Evolutionary conservation across 108 stramenopile genomes (phyloP).

Genomic region (Cyclotella kingstonii): DNA sequence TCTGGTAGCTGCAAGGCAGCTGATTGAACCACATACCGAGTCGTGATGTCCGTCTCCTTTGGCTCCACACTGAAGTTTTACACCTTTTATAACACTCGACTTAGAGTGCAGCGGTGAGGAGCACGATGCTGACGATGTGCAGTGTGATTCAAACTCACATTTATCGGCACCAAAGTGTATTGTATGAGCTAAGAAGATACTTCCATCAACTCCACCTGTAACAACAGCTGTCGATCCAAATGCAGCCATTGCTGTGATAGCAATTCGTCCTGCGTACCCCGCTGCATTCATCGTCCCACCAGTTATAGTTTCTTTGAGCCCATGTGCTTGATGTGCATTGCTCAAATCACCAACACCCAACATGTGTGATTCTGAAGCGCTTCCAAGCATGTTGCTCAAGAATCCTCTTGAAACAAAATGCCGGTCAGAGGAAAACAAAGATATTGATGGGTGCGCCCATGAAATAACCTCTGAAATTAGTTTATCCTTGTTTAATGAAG

Average conservation of each 20-base stretch:
- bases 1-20: slow-evolving; percentile 66
- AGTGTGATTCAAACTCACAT: slow-evolving; percentile 12
- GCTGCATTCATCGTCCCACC: slow-evolving; percentile 28
- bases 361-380: slow-evolving; percentile 5
- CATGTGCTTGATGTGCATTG: slow-evolving; percentile 4
- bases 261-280: slow-evolving; percentile 60
- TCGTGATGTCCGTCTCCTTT: slow-evolving; percentile 61
- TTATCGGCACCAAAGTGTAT: slow-evolving; percentile 38
- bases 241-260: slow-evolving; percentile 73
- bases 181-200: slow-evolving; percentile 82
- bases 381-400: slow-evolving; percentile 25
- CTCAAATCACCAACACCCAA: neutral
- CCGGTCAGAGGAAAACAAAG: slow-evolving; percentile 12
- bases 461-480: slow-evolving; percentile 56
- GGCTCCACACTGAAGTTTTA: slow-evolving; percentile 81
- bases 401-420: slow-evolving; percentile 21
- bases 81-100: slow-evolving; percentile 49
- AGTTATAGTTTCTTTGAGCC: slow-evolving; percentile 4
- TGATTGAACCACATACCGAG: slow-evolving; percentile 76
- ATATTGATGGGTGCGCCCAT: slow-evolving; percentile 57
- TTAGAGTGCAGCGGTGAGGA: slow-evolving; percentile 17
- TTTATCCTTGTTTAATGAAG: slow-evolving; percentile 13
- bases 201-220: slow-evolving; percentile 83
- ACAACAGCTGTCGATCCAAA: slow-evolving; percentile 74
- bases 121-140: slow-evolving; percentile 1